Evolutionary conservation across 352 stramenopile genomes (phyloP), one percentile per base, ranked within the genome.

Genomic region (Bremia lactucae): DNA sequence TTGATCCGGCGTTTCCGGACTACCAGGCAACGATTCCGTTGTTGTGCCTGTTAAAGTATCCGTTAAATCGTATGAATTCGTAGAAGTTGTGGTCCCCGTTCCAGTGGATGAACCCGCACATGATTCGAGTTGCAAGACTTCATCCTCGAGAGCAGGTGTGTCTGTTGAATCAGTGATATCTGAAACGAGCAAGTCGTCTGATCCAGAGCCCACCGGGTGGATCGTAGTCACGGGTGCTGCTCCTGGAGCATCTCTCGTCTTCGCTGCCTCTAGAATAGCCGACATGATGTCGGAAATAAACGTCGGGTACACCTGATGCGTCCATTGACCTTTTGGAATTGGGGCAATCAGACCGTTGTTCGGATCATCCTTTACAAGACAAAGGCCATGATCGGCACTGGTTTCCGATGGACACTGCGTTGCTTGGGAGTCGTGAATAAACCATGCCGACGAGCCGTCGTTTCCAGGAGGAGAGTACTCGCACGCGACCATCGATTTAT

Each of bases 391-490:
- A 13, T 51, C 52, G 31, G 52, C 61, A 25, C 46, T 57, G 2
- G 65, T 83, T 21, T 62, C 69, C 2, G 46, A 46, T 3, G 74
- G 72, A 51, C 74, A 87, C 29, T 53, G 46, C 16, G 46, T 65
- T 13, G 57, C 70, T 19, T 68, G 57, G 4, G 65, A 41, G 22
- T 42, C 63, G 53, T 85, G 72, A 4, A 65, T 47, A 53, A 68
- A 87, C 74, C 74, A 87, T 3, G 65, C 52, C 2, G 62, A 65
- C 36, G 53, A 52, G 9, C 65, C 70, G 28, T 70, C 63, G 49
- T 85, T 85, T 28, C 70, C 72, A 22, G 65, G 57, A 0, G 66
- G 52, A 19, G 70, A 67, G 59, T 83, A 87, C 52, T 77, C 57
- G 48, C 72, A 85, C 26, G 70, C 72, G 16, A 85, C 71, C 42